phyloP scores from a whole-genome alignment of 176 grass and related monocot species.

The Coix lacrymajobi region DNA sequence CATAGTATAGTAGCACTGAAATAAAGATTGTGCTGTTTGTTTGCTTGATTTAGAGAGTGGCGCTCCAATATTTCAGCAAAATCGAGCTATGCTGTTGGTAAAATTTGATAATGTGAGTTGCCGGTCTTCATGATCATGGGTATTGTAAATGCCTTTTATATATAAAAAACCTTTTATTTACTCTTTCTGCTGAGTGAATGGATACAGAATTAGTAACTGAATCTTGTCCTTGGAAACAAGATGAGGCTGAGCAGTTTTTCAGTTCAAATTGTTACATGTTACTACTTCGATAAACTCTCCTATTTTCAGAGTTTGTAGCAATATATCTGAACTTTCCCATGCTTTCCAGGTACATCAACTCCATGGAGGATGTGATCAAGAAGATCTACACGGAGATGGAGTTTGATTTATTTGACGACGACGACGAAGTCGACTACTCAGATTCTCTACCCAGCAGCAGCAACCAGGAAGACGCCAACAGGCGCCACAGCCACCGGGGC shows the following conservation, averaged over 20 bases:
- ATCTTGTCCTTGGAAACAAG: not conserved
- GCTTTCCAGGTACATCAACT: constrained; percentile 59
- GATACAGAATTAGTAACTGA: not conserved
- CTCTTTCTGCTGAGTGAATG: not conserved
- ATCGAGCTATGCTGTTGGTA: not conserved
- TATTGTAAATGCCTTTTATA: not conserved
- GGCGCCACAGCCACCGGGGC: not conserved
- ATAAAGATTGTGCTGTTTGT: not conserved
- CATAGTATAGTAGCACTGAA: not conserved
- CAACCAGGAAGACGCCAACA: constrained; percentile 39
- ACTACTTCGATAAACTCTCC: not conserved
- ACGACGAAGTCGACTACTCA: constrained; percentile 40
- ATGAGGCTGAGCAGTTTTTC: not conserved
- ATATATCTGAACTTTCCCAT: not conserved
- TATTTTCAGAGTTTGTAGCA: not conserved
- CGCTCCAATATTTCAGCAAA: not conserved
- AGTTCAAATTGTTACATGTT: not conserved
- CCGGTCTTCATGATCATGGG: not conserved
- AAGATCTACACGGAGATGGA: constrained; percentile 89
- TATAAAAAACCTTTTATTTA: not conserved
- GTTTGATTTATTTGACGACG: constrained; percentile 77
- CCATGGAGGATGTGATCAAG: constrained; percentile 59
- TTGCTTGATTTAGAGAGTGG: not conserved
- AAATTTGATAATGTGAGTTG: not conserved
- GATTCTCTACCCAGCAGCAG: constrained; percentile 73